Conservation (phyloP, 306 rosid species). For the Herpetospermum pedunculosum region DNA sequence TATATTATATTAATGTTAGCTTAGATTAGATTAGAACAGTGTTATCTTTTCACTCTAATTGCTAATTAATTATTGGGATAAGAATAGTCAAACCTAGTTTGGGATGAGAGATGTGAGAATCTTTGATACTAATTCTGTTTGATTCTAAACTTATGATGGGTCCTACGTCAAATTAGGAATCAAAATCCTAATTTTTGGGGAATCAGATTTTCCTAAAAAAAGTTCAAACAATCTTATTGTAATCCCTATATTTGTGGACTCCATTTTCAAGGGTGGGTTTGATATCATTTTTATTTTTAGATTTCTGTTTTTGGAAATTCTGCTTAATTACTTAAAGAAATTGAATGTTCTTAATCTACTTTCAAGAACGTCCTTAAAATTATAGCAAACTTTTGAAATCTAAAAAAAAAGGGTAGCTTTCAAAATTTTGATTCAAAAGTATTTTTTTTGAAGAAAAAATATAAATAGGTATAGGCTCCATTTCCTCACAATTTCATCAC, state of each 20-base stretch:
- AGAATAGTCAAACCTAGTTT: background rate
- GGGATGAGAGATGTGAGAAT: background rate
- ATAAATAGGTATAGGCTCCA: too few species aligned
- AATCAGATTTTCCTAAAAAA: background rate
- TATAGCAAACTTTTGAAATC: background rate
- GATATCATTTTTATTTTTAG: background rate
- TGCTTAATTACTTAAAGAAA: background rate
- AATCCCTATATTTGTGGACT: background rate
- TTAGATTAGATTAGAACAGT: too few species aligned
- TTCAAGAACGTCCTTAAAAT: too few species aligned
- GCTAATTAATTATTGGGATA: background rate
- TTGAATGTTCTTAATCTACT: too few species aligned
- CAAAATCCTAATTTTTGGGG: background rate
- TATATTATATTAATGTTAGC: background rate
- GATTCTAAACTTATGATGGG: background rate
- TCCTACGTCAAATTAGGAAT: background rate
- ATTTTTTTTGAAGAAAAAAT: too few species aligned
- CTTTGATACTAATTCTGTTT: background rate
- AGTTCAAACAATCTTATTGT: background rate
- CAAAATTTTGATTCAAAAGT: too few species aligned
- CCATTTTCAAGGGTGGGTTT: background rate
- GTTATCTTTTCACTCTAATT: background rate
- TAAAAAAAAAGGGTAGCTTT: background rate
- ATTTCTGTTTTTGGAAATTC: background rate
- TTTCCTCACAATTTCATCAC: too few species aligned